These are phyloP conservation scores for Hymenoscyphus scutula DNA, from an alignment of 2,329 filamentous ascomycete species.

Conservation along the genomic window DNA sequence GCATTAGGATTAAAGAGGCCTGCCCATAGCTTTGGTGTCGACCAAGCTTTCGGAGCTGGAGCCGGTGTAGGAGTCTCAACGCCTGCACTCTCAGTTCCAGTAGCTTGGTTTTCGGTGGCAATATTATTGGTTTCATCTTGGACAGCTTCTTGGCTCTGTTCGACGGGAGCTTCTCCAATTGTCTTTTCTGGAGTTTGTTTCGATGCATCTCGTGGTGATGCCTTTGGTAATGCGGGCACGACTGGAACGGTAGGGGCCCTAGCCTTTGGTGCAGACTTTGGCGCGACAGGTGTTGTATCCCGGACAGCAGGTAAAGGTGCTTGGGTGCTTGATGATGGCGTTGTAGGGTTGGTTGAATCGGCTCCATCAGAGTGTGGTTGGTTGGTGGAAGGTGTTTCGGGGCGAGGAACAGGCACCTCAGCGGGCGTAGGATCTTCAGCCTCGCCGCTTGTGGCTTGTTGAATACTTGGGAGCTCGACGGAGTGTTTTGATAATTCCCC, in stretches of 20 bases:
- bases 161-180: constrained; percentile 13
- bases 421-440: constrained; percentile 27
- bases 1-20: constrained; percentile 60
- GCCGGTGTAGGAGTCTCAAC: constrained; percentile 42
- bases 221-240: constrained; percentile 42
- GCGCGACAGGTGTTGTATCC: constrained; percentile 29
- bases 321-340: constrained; percentile 49
- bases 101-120: constrained; percentile 5
- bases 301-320: constrained; percentile 19
- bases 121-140: constrained; percentile 16
- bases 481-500: constrained; percentile 26
- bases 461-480: constrained; percentile 26
- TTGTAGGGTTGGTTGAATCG: constrained; percentile 49
- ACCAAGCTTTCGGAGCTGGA: constrained; percentile 40
- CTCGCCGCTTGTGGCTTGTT: constrained; percentile 17
- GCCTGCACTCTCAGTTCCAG: constrained; percentile 22
- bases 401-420: constrained; percentile 43
- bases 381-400: constrained; percentile 47
- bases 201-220: constrained; percentile 39
- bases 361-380: constrained; percentile 39
- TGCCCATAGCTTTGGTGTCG: constrained; percentile 64
- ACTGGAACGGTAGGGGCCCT: constrained; percentile 47
- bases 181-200: constrained; percentile 22
- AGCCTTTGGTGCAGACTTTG: constrained; percentile 36
- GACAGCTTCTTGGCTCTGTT: constrained; percentile 10